Evolutionary conservation across 1,284 basidiomycete species (phyloP).

Genomic region (Ganoderma resinaceum): DNA sequence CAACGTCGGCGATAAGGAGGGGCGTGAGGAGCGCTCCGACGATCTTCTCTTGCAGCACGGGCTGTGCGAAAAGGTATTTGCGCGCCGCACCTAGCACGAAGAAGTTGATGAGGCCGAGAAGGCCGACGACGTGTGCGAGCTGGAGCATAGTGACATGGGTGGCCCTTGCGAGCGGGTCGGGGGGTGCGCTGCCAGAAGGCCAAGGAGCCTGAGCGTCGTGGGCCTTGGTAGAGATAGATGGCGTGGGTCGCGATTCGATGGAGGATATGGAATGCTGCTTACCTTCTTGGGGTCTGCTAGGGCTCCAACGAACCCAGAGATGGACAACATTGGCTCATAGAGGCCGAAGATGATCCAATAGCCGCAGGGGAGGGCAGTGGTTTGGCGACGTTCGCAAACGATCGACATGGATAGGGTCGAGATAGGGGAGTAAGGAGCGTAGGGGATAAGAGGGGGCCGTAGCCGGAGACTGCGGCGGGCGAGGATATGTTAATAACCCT

Average conservation of each 20-base stretch:
- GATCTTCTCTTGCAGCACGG: slow-evolving; percentile 74
- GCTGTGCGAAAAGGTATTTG: slow-evolving; percentile 61
- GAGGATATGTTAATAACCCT: background rate
- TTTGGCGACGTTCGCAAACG: slow-evolving; percentile 33
- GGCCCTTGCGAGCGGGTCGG: slow-evolving; percentile 59
- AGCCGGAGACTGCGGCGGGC: background rate
- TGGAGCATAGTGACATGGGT: slow-evolving; percentile 72
- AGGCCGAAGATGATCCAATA: slow-evolving; percentile 77
- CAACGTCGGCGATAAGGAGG: slow-evolving; percentile 69
- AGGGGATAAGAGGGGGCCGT: background rate
- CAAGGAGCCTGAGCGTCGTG: slow-evolving; percentile 80
- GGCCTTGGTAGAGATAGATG: slow-evolving; percentile 48
- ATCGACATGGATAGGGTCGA: slow-evolving; percentile 15
- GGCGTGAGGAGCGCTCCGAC: slow-evolving; percentile 67
- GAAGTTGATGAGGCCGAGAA: slow-evolving; percentile 72
- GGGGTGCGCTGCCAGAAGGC: slow-evolving; percentile 56
- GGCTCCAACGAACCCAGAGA: slow-evolving; percentile 68
- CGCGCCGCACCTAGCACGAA: slow-evolving; percentile 68
- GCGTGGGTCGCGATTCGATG: background rate
- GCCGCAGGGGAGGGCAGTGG: slow-evolving; percentile 70
- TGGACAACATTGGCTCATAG: slow-evolving; percentile 75
- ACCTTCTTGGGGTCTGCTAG: slow-evolving; percentile 72
- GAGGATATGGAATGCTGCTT: slow-evolving; percentile 29
- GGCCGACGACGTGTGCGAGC: slow-evolving; percentile 77
- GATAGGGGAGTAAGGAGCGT: slow-evolving; percentile 15